Evolutionary conservation across 805 yeast genomes (phyloP), one percentile per base, ranked within the genome.

Genomic region (Cephaloascus fragrans): DNA sequence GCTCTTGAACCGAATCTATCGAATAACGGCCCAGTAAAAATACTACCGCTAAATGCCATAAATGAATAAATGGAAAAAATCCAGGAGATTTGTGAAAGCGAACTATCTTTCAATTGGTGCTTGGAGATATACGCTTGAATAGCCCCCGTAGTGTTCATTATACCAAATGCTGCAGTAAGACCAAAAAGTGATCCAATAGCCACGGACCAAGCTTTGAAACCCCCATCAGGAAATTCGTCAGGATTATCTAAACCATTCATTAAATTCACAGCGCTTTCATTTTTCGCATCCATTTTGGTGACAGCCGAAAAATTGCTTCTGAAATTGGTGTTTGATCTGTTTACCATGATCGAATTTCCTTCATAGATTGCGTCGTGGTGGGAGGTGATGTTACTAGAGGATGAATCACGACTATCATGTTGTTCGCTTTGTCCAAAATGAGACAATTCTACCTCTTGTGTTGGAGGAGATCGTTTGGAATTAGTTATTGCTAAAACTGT

Each of bases 71-170:
- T 52, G 9, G 68, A 71, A 50, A 83, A 83, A 41, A 83, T 73
- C 93, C 90, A 83, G 1, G 85, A 75, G 3, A 80, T 63, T 2
- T 73, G 54, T 17, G 79, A 64, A 14, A 75, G 62, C 14, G 69
- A 53, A 18, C 65, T 53, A 26, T 63, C 45, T 4, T 51, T 49
- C 41, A 83, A 61, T 43, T 77, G 78, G 49, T 80, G 71, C 15
- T 57, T 54, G 3, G 74, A 58, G 2, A 82, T 67, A 52, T 76
- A 80, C 1, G 84, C 74, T 54, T 82, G 84, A 32, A 82, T 64
- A 1, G 79, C 81, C 39, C 88, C 87, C 10, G 73, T 66, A 1
- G 83, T 59, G 50, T 82, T 83, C 56, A 79, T 64, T 20, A 83
- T 46, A 1, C 94, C 94, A 50, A 81, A 74, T 3, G 74, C 65